phyloP scores from a whole-genome alignment of 2,329 filamentous ascomycete species.

The Aureobasidium uvarum region DNA sequence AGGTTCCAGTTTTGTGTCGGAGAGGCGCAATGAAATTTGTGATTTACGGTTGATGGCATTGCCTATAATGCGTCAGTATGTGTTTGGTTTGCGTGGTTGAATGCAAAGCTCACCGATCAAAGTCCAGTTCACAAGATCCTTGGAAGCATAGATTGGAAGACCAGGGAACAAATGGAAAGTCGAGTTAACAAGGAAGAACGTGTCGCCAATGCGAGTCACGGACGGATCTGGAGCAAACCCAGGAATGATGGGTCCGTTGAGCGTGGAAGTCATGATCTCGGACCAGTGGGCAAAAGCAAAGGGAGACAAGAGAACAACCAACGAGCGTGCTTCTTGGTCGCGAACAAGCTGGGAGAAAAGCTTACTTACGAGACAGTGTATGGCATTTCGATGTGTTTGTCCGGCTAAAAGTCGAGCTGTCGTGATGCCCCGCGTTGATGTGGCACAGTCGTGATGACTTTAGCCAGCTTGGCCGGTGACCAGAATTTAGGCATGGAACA shows the following conservation, averaged over 20 bases:
- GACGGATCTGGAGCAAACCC: slow-evolving; percentile 50
- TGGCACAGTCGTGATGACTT: neutral
- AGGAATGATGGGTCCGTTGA: slow-evolving; percentile 47
- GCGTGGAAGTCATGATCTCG: neutral
- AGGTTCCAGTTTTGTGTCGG: slow-evolving; percentile 30
- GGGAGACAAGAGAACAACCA: neutral
- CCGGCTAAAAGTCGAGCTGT: neutral
- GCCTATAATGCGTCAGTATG: slow-evolving; percentile 32
- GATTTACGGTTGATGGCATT: slow-evolving; percentile 39
- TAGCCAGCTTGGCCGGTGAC: neutral
- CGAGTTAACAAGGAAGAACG: slow-evolving; percentile 48
- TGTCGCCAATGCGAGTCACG: slow-evolving; percentile 41
- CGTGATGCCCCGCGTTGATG: neutral
- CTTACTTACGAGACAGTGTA: neutral
- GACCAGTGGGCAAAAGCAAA: neutral
- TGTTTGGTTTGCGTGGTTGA: slow-evolving; percentile 32
- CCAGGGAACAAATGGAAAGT: slow-evolving; percentile 49
- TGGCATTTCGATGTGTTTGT: neutral
- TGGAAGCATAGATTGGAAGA: slow-evolving; percentile 47
- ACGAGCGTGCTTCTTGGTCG: neutral
- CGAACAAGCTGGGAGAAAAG: neutral
- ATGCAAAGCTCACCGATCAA: slow-evolving; percentile 39
- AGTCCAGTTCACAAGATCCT: slow-evolving; percentile 46
- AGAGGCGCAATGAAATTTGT: slow-evolving; percentile 41
- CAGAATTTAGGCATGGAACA: neutral